Evolutionary conservation across 2,329 filamentous ascomycete species (phyloP).

Genomic region (Colletotrichum plurivorum): DNA sequence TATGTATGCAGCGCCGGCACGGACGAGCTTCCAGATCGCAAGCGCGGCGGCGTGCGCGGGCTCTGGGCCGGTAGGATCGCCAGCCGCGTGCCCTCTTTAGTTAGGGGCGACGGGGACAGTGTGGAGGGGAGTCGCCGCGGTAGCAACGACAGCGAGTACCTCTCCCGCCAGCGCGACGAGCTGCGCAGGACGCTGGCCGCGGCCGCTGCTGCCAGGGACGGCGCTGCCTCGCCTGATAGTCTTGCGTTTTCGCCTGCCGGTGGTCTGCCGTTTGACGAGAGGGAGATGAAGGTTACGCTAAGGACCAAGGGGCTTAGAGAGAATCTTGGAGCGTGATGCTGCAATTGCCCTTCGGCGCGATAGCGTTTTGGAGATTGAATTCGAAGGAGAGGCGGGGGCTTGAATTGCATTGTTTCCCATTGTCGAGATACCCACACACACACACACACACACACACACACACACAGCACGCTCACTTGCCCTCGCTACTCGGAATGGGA

Average conservation of each 20-base stretch:
- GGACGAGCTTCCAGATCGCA: conserved; percentile 73
- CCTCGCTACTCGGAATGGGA: too few species aligned
- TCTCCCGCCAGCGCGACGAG: conserved; percentile 58
- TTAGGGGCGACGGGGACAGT: conserved; percentile 53
- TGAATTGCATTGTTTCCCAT: conserved; percentile 31
- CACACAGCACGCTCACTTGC: too few species aligned
- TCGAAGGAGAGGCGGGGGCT: not conserved
- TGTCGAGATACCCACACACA: conserved; percentile 35
- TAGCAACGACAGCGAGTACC: conserved; percentile 59
- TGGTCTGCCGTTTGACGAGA: conserved; percentile 62
- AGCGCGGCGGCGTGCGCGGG: conserved; percentile 72
- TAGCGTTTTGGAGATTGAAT: too few species aligned
- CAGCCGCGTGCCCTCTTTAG: conserved; percentile 45
- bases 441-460: conserved; percentile 10
- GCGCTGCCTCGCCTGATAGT: conserved; percentile 33
- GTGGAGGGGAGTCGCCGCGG: conserved; percentile 57
- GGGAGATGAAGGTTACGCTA: conserved; percentile 62
- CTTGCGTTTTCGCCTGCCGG: conserved; percentile 40
- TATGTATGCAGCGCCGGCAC: conserved; percentile 89
- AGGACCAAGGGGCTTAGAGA: conserved; percentile 71
- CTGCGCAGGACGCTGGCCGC: conserved; percentile 52
- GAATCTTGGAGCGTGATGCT: conserved; percentile 47
- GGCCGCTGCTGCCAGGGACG: conserved; percentile 47
- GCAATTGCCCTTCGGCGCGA: too few species aligned
- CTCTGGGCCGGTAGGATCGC: conserved; percentile 66